Evolutionary conservation across 495 filamentous ascomycete species (phyloP).

Genomic region (Cudoniella acicularis): DNA sequence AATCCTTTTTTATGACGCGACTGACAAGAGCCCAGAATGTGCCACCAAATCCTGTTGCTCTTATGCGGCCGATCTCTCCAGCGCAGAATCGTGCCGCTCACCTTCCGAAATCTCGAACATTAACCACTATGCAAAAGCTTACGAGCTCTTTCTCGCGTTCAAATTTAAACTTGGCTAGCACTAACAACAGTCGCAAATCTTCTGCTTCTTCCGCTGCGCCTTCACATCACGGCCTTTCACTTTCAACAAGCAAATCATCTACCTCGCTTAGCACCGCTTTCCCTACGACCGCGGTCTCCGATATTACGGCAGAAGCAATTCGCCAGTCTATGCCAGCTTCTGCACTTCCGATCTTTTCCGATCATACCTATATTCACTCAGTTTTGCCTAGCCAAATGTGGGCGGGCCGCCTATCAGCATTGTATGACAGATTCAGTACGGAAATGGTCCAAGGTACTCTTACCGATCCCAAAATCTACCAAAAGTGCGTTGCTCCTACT

Average conservation of each 20-base stretch:
- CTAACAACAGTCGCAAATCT: not conserved
- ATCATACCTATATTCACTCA: not conserved
- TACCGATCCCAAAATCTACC: not conserved
- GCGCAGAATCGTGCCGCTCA: not conserved
- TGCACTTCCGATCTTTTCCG: no score
- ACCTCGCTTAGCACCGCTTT: not conserved
- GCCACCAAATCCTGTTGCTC: not conserved
- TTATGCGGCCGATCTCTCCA: not conserved
- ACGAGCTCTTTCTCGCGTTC: slow-evolving; percentile 34
- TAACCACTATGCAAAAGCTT: slow-evolving; percentile 34
- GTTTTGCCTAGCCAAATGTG: slow-evolving; percentile 39
- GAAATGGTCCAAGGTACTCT: not conserved
- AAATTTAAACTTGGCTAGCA: slow-evolving; percentile 17
- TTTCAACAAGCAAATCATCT: slow-evolving; percentile 10
- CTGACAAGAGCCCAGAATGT: not conserved
- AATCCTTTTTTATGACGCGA: not conserved
- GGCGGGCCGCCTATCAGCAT: slow-evolving; percentile 51
- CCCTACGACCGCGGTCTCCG: slow-evolving; percentile 5
- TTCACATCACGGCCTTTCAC: not conserved
- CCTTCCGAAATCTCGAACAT: slow-evolving; percentile 34
- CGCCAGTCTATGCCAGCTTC: not conserved
- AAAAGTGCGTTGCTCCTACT: not conserved
- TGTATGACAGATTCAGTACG: slow-evolving; percentile 47
- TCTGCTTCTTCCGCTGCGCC: not conserved
- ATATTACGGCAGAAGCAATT: not conserved